Conservation (phyloP, 305 asterid species). For the Fraxinus latifolia region DNA sequence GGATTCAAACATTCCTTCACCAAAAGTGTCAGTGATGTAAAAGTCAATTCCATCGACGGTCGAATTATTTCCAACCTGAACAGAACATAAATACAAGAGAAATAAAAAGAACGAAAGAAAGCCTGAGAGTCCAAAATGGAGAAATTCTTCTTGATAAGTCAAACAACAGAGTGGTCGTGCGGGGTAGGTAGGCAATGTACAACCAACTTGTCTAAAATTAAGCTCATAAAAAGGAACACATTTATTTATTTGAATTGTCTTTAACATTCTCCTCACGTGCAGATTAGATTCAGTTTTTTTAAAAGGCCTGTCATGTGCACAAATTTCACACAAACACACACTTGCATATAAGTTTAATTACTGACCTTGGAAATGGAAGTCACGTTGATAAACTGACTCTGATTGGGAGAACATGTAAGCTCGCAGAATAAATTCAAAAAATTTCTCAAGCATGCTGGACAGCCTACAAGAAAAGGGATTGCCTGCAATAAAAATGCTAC, state of each 20-base stretch:
- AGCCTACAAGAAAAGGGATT: constrained; percentile 96
- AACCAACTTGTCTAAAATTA: not conserved
- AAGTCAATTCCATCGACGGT: constrained; percentile 84
- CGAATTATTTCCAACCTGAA: constrained; percentile 63
- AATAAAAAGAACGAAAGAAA: not conserved
- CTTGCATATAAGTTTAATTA: constrained; percentile 10
- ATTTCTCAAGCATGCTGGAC: constrained; percentile 99
- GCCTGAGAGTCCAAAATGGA: constrained; percentile 1
- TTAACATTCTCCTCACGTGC: not conserved
- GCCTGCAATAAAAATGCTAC: constrained; percentile 68
- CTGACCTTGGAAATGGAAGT: constrained; percentile 73
- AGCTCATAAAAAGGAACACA: not conserved
- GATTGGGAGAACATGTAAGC: constrained; percentile 96
- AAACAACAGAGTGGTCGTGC: not conserved
- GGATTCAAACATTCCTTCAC: constrained; percentile 79
- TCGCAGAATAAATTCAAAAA: constrained; percentile 97
- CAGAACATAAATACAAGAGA: constrained; percentile 3
- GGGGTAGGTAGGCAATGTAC: not conserved
- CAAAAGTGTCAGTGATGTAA: constrained; percentile 68
- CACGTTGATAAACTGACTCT: constrained; percentile 94
- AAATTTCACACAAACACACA: not conserved
- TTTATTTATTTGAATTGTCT: not conserved
- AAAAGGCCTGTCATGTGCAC: not conserved
- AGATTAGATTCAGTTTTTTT: not conserved
- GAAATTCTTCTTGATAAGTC: not conserved